Percentiles rank a stretch among this genome's conserved stretches.
phyloP scores from a whole-genome alignment of 108 stramenopile genomes.

The Schizochytrium sp. region DNA sequence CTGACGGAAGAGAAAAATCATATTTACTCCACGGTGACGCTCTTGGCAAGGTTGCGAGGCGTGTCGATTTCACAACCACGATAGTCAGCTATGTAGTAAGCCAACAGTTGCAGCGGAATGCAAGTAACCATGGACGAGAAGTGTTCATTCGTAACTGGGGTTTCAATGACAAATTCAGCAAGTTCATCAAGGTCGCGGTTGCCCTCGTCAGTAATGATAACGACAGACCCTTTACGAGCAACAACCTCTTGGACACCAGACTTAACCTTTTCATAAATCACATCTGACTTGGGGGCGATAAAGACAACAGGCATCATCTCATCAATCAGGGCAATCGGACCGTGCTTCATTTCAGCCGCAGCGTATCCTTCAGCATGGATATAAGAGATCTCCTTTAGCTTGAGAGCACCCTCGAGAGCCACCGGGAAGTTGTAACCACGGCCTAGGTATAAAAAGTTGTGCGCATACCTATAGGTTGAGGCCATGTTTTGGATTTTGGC shows the following conservation, averaged over 20 bases:
- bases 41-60: constrained; percentile 98
- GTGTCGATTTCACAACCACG: constrained; percentile 97
- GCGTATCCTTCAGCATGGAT: constrained; percentile 98
- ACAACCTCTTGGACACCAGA: constrained; percentile 97
- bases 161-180: constrained; percentile 93
- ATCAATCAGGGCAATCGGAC: constrained; percentile 96
- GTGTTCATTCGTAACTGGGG: constrained; percentile 89
- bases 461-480: constrained; percentile 61
- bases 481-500: constrained; percentile 34
- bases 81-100: constrained; percentile 97
- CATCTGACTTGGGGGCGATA: constrained; percentile 71
- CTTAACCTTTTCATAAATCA: constrained; percentile 82
- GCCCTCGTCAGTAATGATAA: constrained; percentile 62
- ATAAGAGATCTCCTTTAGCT: constrained; percentile 99
- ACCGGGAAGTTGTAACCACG: constrained; percentile 84
- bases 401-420: constrained; percentile 95
- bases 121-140: constrained; percentile 82
- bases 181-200: constrained; percentile 72
- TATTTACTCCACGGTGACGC: constrained; percentile 96
- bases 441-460: constrained; percentile 62
- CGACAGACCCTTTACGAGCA: constrained; percentile 55
- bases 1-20: too few species aligned
- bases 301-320: constrained; percentile 97
- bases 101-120: constrained; percentile 93
- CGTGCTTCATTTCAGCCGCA: constrained; percentile 99